Base-by-base conservation (phyloP, 495 filamentous ascomycete species). In the Viridothelium virens region DNA sequence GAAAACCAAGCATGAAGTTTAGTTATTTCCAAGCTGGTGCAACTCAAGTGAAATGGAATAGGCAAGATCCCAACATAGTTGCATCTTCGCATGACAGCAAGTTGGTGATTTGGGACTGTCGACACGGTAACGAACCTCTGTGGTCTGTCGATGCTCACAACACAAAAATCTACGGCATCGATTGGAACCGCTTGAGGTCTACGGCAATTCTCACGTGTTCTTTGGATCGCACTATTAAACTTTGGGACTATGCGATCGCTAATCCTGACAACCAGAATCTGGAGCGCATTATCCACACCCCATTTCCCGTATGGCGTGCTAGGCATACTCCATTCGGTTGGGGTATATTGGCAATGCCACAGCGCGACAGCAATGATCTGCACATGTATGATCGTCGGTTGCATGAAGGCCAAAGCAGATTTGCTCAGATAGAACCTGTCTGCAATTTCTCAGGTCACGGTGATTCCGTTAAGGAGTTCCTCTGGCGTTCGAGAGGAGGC, bases 81-180 rank as follows among this genome's bases (percentile, higher is more conserved):
- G 93, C 93, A 9, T 96, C 91, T 18, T 91, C 93, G 3, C 93
- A 97, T 74, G 91, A 96, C 74, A 86, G 85, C 25, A 90, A 85
- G 77, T 77, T 96, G 12, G 85, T 89, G 41, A 91, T 97, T 47
- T 97, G 93, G 93, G 93, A 97, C 77, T 85, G 88, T 68, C 81
- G 93, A 53, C 91, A 87, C 75, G 85, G 92, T 2, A 89, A 89
- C 14, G 82, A 83, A 62, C 92, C 91, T 16, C 76, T 97, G 38
- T 85, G 85, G 41, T 91, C 90, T 46, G 94, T 97, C 56, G 84
- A 86, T 71, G 93, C 93, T 0, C 93, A 97, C 73, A 85, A 85
- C n/a, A 96, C 92, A 11, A 96, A 96, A 74, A 96, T 97, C 48
- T 96, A 96, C 74, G 93, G 93, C 12, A 81, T 97, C 31, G 93